Conservation (phyloP, 805 yeast genomes). For the Sugiyamaella boreocaroliniensis region DNA sequence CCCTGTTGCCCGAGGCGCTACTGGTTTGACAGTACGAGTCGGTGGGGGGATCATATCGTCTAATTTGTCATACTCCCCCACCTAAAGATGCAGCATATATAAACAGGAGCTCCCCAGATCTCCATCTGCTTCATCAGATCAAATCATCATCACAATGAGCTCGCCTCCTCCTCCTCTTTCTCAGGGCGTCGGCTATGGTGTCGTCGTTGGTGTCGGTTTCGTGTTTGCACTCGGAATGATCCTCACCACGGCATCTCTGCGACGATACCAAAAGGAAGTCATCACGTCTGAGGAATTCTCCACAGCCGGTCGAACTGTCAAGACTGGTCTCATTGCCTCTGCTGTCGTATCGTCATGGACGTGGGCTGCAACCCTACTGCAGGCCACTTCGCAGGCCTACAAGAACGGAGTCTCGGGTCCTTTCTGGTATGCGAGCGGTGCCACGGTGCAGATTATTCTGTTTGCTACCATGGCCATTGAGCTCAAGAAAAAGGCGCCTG, state of each 20-base stretch:
- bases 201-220: conserved; percentile 82
- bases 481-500: conserved; percentile 83
- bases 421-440: conserved; percentile 84
- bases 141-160: neutral
- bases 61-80: too few species aligned
- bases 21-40: neutral
- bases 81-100: neutral
- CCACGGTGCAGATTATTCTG: conserved; percentile 77
- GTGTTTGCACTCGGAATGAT: conserved; percentile 66
- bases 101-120: neutral
- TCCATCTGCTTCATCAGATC: neutral
- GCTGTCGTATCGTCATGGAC: conserved; percentile 96
- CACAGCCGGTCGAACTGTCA: conserved; percentile 86
- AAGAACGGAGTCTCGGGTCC: conserved; percentile 74
- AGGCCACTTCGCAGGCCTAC: conserved; percentile 74
- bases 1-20: neutral
- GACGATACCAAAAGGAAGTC: conserved; percentile 75
- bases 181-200: conserved; percentile 82
- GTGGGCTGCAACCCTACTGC: conserved; percentile 75
- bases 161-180: conserved; percentile 38
- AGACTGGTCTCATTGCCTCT: conserved; percentile 75
- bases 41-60: neutral
- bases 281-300: conserved; percentile 91
- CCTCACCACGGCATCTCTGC: conserved; percentile 58
- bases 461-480: conserved; percentile 85